Percentiles rank a stretch among this genome's conserved stretches.
Evolutionary conservation across 495 filamentous ascomycete genomes (phyloP).

Genomic region (Evernia prunastri): DNA sequence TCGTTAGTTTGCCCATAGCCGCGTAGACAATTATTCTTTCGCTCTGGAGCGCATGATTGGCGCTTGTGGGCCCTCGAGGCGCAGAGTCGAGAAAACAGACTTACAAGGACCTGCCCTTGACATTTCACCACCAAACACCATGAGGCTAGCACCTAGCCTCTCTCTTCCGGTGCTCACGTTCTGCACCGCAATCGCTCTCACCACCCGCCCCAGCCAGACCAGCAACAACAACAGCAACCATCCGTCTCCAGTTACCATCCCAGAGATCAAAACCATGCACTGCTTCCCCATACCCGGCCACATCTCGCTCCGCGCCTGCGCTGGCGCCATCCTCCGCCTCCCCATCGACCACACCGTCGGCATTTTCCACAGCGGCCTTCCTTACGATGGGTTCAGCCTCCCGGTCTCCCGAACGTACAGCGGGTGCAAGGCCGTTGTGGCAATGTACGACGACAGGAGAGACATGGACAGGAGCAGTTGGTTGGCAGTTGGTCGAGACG

Average conservation of each 20-base stretch:
- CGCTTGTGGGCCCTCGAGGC: too few relatives aligned
- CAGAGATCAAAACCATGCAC: not conserved
- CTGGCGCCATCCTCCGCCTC: not conserved
- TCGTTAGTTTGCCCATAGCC: too few relatives aligned
- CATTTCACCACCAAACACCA: too few relatives aligned
- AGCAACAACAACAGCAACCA: not conserved
- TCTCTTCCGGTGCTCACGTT: not conserved
- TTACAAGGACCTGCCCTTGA: too few relatives aligned
- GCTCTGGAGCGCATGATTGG: too few relatives aligned
- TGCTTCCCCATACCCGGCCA: not conserved
- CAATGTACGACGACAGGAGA: not conserved
- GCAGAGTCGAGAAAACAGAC: too few relatives aligned
- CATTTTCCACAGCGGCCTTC: not conserved
- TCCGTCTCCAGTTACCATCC: not conserved
- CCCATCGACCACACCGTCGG: not conserved
- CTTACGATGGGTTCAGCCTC: not conserved
- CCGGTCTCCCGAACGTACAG: not conserved
- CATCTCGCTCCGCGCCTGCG: not conserved
- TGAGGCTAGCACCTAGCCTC: not conserved
- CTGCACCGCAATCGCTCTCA: not conserved
- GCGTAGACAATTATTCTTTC: too few relatives aligned
- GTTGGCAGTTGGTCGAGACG: not conserved
- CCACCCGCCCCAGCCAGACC: not conserved
- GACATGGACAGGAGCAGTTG: not conserved
- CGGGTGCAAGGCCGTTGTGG: not conserved